A percentile compares a stretch with the other conserved stretches of the same genome.
Evolutionary conservation across 2,329 filamentous ascomycete species (phyloP).

Genomic region (Thielaviopsis populi): DNA sequence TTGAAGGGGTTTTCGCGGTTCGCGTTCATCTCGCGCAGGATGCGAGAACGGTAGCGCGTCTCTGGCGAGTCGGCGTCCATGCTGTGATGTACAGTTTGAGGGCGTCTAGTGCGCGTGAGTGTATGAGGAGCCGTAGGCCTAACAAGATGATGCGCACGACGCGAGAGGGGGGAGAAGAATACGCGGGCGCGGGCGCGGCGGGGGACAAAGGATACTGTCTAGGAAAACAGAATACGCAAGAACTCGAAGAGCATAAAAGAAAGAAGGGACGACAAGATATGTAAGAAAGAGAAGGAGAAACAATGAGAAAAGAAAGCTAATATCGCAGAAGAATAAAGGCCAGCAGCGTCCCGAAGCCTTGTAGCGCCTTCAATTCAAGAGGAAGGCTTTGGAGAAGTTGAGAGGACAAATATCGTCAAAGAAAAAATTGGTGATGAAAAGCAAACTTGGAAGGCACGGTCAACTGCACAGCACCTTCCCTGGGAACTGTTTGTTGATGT

Average conservation of each 20-base stretch:
- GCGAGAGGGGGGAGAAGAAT: neutral
- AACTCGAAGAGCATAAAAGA: neutral
- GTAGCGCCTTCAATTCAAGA: neutral
- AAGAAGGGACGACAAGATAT: neutral
- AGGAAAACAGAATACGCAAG: conserved; percentile 10
- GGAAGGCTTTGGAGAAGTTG: neutral
- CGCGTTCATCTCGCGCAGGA: conserved; percentile 37
- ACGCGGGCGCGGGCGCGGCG: neutral
- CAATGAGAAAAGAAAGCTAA: neutral
- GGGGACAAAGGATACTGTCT: conserved; percentile 11
- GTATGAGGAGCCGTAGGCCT: too few species aligned
- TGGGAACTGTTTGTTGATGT: conserved; percentile 12
- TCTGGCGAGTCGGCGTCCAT: conserved; percentile 30
- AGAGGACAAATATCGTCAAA: neutral
- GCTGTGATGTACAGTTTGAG: neutral
- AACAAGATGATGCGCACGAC: neutral
- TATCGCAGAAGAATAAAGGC: neutral
- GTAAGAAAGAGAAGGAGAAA: neutral
- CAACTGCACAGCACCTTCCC: neutral
- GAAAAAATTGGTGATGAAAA: neutral
- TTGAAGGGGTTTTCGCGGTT: conserved; percentile 42
- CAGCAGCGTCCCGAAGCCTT: neutral
- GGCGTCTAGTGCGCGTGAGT: neutral
- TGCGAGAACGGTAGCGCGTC: conserved; percentile 32
- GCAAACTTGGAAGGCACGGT: conserved; percentile 1